Conservation (phyloP, 2,329 filamentous ascomycete genomes). For the Fusarium sp. region DNA sequence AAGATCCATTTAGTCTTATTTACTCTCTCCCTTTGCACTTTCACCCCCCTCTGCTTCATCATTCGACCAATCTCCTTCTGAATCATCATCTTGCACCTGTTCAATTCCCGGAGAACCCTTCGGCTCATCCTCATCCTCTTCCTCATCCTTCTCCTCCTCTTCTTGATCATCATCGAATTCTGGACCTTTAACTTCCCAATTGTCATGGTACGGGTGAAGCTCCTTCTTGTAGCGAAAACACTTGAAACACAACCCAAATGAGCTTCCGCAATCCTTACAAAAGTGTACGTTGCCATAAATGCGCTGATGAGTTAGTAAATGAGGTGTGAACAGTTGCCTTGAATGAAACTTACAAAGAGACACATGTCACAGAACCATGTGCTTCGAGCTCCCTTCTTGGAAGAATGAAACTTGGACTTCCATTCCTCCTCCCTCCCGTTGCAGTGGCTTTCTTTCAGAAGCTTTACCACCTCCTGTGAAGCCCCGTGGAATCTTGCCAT, state of each 20-base stretch:
- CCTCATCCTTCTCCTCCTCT: background rate
- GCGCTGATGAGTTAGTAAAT: background rate
- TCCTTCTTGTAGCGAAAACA: background rate
- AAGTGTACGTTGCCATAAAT: background rate
- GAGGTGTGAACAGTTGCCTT: rapidly evolving
- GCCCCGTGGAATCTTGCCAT: background rate
- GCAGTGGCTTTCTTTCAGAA: background rate
- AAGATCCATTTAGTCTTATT: background rate
- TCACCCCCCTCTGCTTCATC: background rate
- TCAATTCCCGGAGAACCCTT: background rate
- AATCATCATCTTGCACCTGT: background rate
- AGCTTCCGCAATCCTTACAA: background rate
- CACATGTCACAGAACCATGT: background rate
- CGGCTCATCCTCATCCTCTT: background rate
- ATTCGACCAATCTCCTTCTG: background rate
- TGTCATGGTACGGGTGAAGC: background rate
- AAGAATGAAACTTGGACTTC: background rate
- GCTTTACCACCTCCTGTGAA: background rate
- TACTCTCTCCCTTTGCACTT: background rate
- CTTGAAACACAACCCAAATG: background rate
- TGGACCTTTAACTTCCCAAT: background rate
- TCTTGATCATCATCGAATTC: background rate
- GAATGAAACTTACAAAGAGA: background rate
- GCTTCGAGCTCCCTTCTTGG: background rate
- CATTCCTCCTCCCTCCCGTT: background rate